Percentiles rank a stretch among this genome's conserved stretches.
phyloP scores from a whole-genome alignment of 306 rosid genomes.

The Aeschynomene evenia region DNA sequence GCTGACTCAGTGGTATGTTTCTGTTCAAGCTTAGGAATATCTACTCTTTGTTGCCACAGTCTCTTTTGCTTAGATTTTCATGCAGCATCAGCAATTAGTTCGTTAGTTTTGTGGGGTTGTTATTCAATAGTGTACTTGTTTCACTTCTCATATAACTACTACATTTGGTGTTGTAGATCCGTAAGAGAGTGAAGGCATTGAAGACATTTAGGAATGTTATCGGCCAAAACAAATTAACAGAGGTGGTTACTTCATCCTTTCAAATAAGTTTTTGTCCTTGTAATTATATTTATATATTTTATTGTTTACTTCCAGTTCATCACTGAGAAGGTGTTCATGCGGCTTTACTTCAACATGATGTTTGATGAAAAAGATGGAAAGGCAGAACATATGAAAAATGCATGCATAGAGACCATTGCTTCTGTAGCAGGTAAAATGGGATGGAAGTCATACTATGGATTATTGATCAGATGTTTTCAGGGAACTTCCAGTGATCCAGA shows the following conservation, averaged over 20 bases:
- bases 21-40: constrained; percentile 13
- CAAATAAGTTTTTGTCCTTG: neutral
- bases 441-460: constrained; percentile 80
- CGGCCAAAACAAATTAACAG: constrained; percentile 50
- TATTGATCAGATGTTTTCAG: constrained; percentile 71
- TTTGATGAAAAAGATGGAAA: constrained; percentile 68
- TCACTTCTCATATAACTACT: neutral
- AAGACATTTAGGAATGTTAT: constrained; percentile 61
- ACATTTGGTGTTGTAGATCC: constrained; percentile 65
- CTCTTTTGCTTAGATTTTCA: neutral
- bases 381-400: constrained; percentile 72
- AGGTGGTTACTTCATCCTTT: constrained; percentile 50
- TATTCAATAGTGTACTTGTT: neutral
- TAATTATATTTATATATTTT: constrained; percentile 11
- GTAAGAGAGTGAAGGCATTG: constrained; percentile 81
- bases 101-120: constrained; percentile 13
- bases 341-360: constrained; percentile 78
- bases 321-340: constrained; percentile 65
- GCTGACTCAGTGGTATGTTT: constrained; percentile 68
- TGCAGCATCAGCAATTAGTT: neutral
- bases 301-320: constrained; percentile 53
- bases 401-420: constrained; percentile 85
- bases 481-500: constrained; percentile 54
- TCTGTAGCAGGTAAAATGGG: constrained; percentile 77
- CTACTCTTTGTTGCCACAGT: neutral